These are phyloP conservation scores for Rossbeevera mucosa DNA, from an alignment of 768 basidiomycete species.

Conservation along the genomic window DNA sequence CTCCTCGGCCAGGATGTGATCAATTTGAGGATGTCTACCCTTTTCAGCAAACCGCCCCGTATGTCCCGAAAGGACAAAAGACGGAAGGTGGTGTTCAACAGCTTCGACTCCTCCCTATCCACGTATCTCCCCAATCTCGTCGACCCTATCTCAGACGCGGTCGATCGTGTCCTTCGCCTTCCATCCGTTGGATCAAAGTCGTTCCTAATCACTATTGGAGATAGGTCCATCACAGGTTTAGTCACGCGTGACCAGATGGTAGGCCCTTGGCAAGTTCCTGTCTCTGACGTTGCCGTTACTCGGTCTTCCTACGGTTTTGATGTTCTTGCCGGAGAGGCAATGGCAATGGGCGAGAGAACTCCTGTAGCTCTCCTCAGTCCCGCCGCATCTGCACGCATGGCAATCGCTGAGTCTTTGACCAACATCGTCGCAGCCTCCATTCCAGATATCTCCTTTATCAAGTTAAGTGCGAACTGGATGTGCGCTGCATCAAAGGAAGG, in stretches of 20 bases:
- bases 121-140: conserved; percentile 54
- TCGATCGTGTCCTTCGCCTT: conserved; percentile 79
- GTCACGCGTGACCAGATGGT: conserved; percentile 98
- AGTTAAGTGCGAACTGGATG: conserved; percentile 99
- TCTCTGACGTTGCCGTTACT: conserved; percentile 95
- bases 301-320: conserved; percentile 93
- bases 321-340: conserved; percentile 81
- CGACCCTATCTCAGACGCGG: conserved; percentile 57
- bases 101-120: conserved; percentile 70
- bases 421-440: conserved; percentile 84
- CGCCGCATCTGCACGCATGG: conserved; percentile 93
- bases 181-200: conserved; percentile 94
- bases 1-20: conserved; percentile 77
- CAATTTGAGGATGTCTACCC: conserved; percentile 85
- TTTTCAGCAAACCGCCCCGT: conserved; percentile 94
- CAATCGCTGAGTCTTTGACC: conserved; percentile 88
- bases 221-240: conserved; percentile 89
- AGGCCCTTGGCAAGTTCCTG: conserved; percentile 97
- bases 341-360: conserved; percentile 98
- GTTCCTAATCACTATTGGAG: conserved; percentile 98
- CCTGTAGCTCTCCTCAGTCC: conserved; percentile 85
- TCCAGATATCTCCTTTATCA: conserved; percentile 65
- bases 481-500: conserved; percentile 86
- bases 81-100: conserved; percentile 33
- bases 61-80: conserved; percentile 74